Evolutionary conservation across 345 rosid species (phyloP).

Genomic region (Moricandia arvensis): DNA sequence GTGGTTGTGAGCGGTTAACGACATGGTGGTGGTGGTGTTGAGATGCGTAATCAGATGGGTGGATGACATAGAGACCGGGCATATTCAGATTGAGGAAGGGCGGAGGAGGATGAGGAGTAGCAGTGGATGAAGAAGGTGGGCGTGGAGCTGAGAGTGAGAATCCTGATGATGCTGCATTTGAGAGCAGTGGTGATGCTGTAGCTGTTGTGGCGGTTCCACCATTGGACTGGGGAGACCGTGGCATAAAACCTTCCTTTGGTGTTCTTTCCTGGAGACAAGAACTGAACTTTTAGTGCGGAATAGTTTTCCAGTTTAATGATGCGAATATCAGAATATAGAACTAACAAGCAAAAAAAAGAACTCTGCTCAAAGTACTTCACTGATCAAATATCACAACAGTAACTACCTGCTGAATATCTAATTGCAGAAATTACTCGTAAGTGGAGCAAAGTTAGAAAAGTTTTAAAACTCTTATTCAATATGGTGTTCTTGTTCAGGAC

Average conservation of each 20-base stretch:
- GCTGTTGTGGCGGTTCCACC: constrained; percentile 30
- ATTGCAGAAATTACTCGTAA: not conserved
- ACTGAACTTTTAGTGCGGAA: not conserved
- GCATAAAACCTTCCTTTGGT: constrained; percentile 42
- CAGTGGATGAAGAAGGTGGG: constrained; percentile 54
- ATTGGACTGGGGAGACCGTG: constrained; percentile 49
- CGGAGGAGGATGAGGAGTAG: constrained; percentile 45
- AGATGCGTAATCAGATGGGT: constrained; percentile 31
- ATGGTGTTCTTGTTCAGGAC: not conserved
- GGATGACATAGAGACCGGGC: constrained; percentile 43
- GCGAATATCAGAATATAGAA: no score
- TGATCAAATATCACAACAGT: constrained; percentile 10
- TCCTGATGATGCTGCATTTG: constrained; percentile 99
- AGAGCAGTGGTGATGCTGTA: constrained; percentile 49
- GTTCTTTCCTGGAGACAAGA: constrained; percentile 55
- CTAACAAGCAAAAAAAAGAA: no score
- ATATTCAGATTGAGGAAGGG: constrained; percentile 38
- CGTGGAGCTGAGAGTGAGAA: constrained; percentile 70
- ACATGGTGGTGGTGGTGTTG: constrained; percentile 31
- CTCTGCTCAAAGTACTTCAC: no score
- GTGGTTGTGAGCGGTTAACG: constrained; percentile 54
- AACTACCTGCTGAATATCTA: not conserved
- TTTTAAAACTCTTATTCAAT: not conserved
- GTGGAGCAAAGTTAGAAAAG: not conserved
- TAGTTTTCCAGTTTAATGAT: not conserved